Conservation (phyloP, 139 green algal genomes). For the Ostreobium quekettii region DNA sequence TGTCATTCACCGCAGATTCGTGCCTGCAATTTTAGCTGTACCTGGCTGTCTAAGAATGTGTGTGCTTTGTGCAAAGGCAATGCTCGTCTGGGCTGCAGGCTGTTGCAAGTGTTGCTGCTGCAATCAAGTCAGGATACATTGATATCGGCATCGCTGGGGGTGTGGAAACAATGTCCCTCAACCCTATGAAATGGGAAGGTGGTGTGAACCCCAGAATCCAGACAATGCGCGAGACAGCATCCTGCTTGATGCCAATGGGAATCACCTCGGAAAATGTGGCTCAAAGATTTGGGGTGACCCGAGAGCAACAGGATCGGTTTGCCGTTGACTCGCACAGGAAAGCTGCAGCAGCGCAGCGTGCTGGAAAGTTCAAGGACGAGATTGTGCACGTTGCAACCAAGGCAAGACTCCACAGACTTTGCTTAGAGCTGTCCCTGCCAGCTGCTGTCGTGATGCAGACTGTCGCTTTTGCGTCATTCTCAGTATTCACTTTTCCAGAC, state of each 20-base stretch:
- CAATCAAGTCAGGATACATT: slow-evolving; percentile 96
- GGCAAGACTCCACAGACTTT: too few relatives aligned
- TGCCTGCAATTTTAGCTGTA: too few relatives aligned
- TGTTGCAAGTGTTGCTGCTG: slow-evolving; percentile 84
- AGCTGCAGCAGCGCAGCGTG: slow-evolving; percentile 65
- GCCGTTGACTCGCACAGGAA: slow-evolving; percentile 67
- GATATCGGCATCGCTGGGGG: slow-evolving; percentile 79
- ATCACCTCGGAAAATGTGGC: slow-evolving; percentile 98
- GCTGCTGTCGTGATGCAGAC: too few relatives aligned
- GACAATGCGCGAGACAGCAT: slow-evolving; percentile 49
- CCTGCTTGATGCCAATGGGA: slow-evolving; percentile 97
- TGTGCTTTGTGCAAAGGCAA: too few relatives aligned
- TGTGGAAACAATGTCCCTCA: slow-evolving; percentile 92
- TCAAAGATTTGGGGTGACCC: slow-evolving; percentile 64
- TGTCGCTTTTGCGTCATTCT: too few relatives aligned
- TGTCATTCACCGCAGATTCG: too few relatives aligned
- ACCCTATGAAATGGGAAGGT: slow-evolving; percentile 97
- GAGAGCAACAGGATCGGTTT: slow-evolving; percentile 73
- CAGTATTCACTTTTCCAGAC: too few relatives aligned
- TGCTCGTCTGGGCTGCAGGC: slow-evolving; percentile 94
- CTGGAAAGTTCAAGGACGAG: slow-evolving; percentile 85
- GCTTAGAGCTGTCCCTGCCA: too few relatives aligned
- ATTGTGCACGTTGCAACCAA: slow-evolving; percentile 93
- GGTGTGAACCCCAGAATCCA: slow-evolving; percentile 78
- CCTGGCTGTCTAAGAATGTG: too few relatives aligned